These are phyloP conservation scores for Microglena sp. DNA, from an alignment of 139 green algal species.

Conservation along the genomic window DNA sequence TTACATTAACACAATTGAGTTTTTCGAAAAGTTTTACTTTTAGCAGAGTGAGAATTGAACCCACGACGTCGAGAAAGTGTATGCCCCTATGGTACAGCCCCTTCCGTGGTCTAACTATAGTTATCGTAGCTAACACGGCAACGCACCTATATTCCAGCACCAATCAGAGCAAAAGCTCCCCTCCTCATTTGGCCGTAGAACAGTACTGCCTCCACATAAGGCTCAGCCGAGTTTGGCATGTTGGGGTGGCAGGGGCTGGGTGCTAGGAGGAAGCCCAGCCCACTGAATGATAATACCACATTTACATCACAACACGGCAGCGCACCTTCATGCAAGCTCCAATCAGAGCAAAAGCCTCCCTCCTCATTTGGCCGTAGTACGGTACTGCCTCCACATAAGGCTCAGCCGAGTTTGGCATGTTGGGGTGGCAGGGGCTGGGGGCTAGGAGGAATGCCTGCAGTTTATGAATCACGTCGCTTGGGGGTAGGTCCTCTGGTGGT, in stretches of 20 bases:
- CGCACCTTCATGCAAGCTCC: slow-evolving; percentile 21
- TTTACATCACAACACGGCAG: slow-evolving; percentile 5
- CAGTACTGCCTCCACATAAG: slow-evolving; percentile 37
- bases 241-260: neutral
- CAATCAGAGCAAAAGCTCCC: slow-evolving; percentile 28
- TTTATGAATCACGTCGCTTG: too few relatives aligned
- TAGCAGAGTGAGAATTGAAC: too few relatives aligned
- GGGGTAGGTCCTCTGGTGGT: too few relatives aligned
- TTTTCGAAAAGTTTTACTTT: too few relatives aligned
- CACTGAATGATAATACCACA: too few relatives aligned
- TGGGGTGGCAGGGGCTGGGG: neutral
- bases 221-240: slow-evolving; percentile 9
- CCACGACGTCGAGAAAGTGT: too few relatives aligned
- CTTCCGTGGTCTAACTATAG: too few relatives aligned
- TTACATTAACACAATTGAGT: too few relatives aligned
- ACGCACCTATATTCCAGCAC: neutral
- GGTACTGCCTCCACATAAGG: slow-evolving; percentile 40
- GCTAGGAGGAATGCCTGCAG: slow-evolving; percentile 4
- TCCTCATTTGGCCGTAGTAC: slow-evolving; percentile 42
- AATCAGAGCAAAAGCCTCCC: slow-evolving; percentile 44
- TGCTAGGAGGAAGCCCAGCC: neutral
- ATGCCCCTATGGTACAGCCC: too few relatives aligned
- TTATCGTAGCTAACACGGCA: too few relatives aligned
- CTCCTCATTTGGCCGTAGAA: slow-evolving; percentile 43
- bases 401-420: slow-evolving; percentile 5